Base-by-base conservation (phyloP, 495 filamentous ascomycete species). In the Penicillium waksmanii region DNA sequence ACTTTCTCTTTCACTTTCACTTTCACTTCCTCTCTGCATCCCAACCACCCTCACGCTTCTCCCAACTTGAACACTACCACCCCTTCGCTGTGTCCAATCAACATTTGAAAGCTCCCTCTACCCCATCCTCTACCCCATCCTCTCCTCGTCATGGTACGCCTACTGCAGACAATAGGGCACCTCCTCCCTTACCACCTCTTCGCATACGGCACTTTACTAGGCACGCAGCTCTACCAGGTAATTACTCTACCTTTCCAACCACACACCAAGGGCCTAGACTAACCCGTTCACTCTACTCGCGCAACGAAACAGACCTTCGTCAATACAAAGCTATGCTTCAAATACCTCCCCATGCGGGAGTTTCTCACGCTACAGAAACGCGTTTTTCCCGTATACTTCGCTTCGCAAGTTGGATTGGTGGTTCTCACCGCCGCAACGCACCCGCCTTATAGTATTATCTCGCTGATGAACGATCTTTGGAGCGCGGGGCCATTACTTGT, bases 321-420 rank as follows among this genome's bases (percentile, higher is more conserved):
- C 56, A 77, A 82, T 62, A 82, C 80, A 5, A 84, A 83, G 47
- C 58, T 85, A 10, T 76, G 70, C 63, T 82, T 69, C 65, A 56
- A 66, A 40, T 65, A 71, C 2, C 73, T 85, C 6, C 80, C 84
- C 0, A 69, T 73, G 49, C 71, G 75, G 2, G 70, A 78, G 3
- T 87, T 85, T 65, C 77, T 77, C 19, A 65, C 69, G 0, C 68
- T 85, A 1, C 80, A 84, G 49, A 83, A 82, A 55, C 76, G 73
- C 15, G 48, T 85, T 8, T 86, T 86, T 57, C 84, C 82, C 0
- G 58, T 80, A 34, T 85, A 86, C 63, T 86, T 86, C 65, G 63
- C 61, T 1, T 61, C 62, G 3, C 83, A 85, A 51, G 60, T 77
- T 12, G 43, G 74, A 1, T 64, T 85, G 12, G 61, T 80, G 10